Evolutionary conservation across 1,284 basidiomycete species (phyloP).

Genomic region (Heterobasidion occidentale): DNA sequence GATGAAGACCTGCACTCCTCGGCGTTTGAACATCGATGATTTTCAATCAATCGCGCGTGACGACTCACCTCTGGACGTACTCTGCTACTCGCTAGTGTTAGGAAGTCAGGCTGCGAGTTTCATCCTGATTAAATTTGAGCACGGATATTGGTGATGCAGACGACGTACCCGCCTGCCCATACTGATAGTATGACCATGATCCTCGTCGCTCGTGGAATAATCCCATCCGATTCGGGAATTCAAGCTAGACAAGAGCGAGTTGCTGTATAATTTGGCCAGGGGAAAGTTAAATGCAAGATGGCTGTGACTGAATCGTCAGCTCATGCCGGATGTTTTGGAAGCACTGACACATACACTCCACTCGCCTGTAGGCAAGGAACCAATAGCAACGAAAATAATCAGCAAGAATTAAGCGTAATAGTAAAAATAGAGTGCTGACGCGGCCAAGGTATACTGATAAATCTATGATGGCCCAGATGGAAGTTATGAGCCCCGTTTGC

Average conservation of each 20-base stretch:
- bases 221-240: slow-evolving; percentile 19
- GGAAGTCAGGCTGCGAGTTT: slow-evolving; percentile 3
- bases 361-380: not conserved
- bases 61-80: slow-evolving; percentile 4
- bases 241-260: slow-evolving; percentile 25
- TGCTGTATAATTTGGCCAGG: slow-evolving; percentile 26
- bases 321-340: not conserved
- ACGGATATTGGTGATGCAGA: not conserved
- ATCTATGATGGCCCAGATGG: slow-evolving; percentile 17
- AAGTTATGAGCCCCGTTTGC: slow-evolving; percentile 20
- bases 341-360: slow-evolving; percentile 2
- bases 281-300: slow-evolving; percentile 25
- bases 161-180: not conserved
- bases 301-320: not conserved
- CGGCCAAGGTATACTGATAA: slow-evolving; percentile 16
- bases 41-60: not conserved
- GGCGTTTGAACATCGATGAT: not conserved
- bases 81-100: slow-evolving; percentile 3
- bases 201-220: not conserved
- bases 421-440: slow-evolving; percentile 3
- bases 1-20: not conserved
- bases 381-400: not conserved
- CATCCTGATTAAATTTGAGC: not conserved
- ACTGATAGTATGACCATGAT: not conserved
- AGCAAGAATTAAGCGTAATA: not conserved